phyloP scores from a whole-genome alignment of 495 filamentous ascomycete genomes.

The Cairneyella variabilis region DNA sequence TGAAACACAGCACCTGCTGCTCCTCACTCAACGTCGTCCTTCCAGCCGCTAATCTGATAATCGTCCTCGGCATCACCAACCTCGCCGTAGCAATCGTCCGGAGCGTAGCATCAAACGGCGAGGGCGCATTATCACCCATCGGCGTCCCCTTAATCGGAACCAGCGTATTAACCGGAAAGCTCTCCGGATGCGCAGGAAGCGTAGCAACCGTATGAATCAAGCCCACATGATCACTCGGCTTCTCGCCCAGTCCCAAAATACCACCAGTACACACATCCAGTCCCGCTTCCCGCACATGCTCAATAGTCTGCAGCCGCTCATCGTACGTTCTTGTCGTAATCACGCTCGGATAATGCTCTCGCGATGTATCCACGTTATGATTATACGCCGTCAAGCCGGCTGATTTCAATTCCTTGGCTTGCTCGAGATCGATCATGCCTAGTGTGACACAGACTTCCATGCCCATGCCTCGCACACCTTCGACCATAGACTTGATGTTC shows the following conservation, averaged over 20 bases:
- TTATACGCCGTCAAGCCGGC: conserved; percentile 86
- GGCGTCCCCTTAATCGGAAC: conserved; percentile 85
- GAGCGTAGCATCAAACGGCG: conserved; percentile 64
- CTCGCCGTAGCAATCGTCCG: conserved; percentile 77
- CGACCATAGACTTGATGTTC: conserved; percentile 78
- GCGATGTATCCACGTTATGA: conserved; percentile 84
- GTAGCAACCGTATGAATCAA: conserved; percentile 74
- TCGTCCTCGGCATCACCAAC: conserved; percentile 72
- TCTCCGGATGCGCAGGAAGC: conserved; percentile 73
- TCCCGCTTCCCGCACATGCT: conserved; percentile 73
- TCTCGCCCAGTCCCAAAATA: conserved; percentile 77
- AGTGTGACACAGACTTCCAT: conserved; percentile 88
- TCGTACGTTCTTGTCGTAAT: conserved; percentile 82
- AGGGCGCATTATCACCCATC: conserved; percentile 63
- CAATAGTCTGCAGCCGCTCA: conserved; percentile 70
- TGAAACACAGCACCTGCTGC: conserved; percentile 79
- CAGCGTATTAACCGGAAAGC: conserved; percentile 80
- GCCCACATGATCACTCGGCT: conserved; percentile 68
- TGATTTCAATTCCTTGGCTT: conserved; percentile 74
- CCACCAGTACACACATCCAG: conserved; percentile 84
- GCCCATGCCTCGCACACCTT: conserved; percentile 69
- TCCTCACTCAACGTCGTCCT: conserved; percentile 74
- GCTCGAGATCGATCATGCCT: conserved; percentile 76
- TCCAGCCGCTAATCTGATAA: conserved; percentile 77
- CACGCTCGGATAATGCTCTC: conserved; percentile 76